Percentiles rank a stretch among this genome's conserved stretches.
These are phyloP conservation scores for Cunninghamia lanceolata DNA, from an alignment of 75 land plant species.

Conservation along the genomic window DNA sequence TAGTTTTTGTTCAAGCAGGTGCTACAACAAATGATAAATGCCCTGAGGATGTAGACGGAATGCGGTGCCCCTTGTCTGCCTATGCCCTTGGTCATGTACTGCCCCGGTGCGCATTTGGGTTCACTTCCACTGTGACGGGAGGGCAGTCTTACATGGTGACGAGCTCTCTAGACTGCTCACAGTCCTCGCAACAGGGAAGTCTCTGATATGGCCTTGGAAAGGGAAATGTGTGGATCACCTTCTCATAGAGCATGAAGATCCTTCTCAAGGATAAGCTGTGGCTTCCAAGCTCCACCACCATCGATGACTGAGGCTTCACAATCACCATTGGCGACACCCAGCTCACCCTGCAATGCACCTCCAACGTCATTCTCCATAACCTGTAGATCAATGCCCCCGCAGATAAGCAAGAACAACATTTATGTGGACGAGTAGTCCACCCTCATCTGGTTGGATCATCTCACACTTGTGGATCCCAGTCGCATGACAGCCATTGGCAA, in stretches of 20 bases:
- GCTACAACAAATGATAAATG: background rate
- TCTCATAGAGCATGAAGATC: constrained; percentile 20
- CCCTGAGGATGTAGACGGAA: constrained; percentile 17
- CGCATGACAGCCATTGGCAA: background rate
- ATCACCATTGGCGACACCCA: constrained; percentile 14
- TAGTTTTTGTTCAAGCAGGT: constrained; percentile 16
- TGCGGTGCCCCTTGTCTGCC: constrained; percentile 23
- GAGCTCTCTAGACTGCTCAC: constrained; percentile 14
- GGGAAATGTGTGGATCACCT: constrained; percentile 38
- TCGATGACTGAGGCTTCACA: constrained; percentile 37
- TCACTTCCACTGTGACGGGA: constrained; percentile 24
- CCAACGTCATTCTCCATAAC: constrained; percentile 42
- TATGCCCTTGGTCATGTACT: constrained; percentile 21
- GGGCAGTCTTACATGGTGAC: constrained; percentile 32
- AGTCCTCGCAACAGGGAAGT: constrained; percentile 14
- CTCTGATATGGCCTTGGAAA: constrained; percentile 27
- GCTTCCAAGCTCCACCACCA: constrained; percentile 30
- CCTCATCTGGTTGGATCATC: too few species aligned
- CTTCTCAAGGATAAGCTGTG: constrained; percentile 25
- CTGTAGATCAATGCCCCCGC: constrained; percentile 15
- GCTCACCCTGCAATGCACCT: constrained; percentile 21
- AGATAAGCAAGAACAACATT: constrained; percentile 27
- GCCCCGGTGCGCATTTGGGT: constrained; percentile 15
- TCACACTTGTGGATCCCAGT: too few species aligned
- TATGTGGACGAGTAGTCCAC: constrained; percentile 22